phyloP scores from a whole-genome alignment of 257 asterid genomes.

The Solanum ossicruentum region DNA sequence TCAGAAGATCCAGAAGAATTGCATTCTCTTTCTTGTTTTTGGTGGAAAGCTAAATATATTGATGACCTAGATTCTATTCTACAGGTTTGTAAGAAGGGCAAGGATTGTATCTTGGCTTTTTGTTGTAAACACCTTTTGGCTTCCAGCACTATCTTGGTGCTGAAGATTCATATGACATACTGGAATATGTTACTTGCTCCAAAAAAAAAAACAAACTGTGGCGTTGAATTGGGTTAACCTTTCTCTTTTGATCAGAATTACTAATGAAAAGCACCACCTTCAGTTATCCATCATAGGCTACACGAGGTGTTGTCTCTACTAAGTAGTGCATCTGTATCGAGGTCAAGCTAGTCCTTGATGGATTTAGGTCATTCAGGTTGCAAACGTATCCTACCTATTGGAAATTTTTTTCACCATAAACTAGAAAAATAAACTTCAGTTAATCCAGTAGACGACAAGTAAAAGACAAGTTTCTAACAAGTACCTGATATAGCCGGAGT shows the following conservation, averaged over 20 bases:
- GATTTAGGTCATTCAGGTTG: background rate
- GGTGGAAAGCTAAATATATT: background rate
- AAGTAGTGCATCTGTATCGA: background rate
- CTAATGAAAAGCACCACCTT: background rate
- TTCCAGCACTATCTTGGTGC: background rate
- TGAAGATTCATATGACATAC: background rate
- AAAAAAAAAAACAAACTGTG: background rate
- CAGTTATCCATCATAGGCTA: background rate
- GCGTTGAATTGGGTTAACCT: background rate
- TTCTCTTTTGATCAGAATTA: background rate
- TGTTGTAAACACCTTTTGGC: background rate
- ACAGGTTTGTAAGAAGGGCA: background rate
- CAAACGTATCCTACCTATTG: background rate
- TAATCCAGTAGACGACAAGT: background rate
- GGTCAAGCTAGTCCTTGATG: background rate
- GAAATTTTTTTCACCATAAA: background rate
- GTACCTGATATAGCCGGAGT: conserved; percentile 98
- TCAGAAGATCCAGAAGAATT: background rate
- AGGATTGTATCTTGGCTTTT: background rate
- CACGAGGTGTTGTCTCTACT: background rate
- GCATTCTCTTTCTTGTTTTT: background rate
- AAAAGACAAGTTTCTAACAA: background rate
- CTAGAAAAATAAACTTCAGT: background rate
- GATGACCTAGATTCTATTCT: background rate
- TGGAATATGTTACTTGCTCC: background rate